phyloP scores from a whole-genome alignment of 1,284 basidiomycete species.

The Cryptococcus sp. region DNA sequence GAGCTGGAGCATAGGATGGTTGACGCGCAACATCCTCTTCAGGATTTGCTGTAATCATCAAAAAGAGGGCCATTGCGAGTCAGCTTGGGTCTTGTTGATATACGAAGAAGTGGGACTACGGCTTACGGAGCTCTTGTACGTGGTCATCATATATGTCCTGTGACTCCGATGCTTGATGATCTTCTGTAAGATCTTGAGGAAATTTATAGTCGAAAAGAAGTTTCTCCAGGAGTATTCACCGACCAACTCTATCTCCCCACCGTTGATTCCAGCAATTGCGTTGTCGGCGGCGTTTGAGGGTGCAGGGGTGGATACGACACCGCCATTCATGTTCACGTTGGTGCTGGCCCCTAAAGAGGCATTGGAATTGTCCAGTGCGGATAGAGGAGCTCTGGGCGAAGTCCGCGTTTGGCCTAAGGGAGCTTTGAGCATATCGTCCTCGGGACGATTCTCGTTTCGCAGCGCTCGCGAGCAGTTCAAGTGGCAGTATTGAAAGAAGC shows the following conservation, averaged over 20 bases:
- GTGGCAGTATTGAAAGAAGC: conserved; percentile 91
- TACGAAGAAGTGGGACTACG: not conserved
- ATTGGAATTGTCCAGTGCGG: too few relatives aligned
- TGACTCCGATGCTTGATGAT: conserved; percentile 92
- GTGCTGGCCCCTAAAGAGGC: not conserved
- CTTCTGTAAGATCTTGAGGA: conserved; percentile 97
- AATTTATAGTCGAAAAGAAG: conserved; percentile 97
- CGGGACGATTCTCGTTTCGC: conserved; percentile 32
- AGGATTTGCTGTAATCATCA: conserved; percentile 72
- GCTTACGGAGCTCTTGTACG: conserved; percentile 95
- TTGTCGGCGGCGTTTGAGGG: too few relatives aligned
- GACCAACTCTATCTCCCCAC: conserved; percentile 87
- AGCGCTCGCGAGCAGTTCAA: conserved; percentile 59
- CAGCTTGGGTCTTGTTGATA: not conserved
- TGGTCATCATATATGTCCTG: conserved; percentile 91
- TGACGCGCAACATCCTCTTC: conserved; percentile 90
- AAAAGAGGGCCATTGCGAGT: not conserved
- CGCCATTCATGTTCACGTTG: not conserved
- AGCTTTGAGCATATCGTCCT: conserved; percentile 61
- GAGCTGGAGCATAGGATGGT: conserved; percentile 90
- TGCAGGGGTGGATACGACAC: not conserved
- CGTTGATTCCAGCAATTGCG: conserved; percentile 41
- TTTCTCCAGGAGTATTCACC: conserved; percentile 97
- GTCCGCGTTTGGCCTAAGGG: conserved; percentile 2
- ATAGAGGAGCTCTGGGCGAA: not conserved